Conservation (phyloP, 179 eudicot species). For the Beta corolliflora region DNA sequence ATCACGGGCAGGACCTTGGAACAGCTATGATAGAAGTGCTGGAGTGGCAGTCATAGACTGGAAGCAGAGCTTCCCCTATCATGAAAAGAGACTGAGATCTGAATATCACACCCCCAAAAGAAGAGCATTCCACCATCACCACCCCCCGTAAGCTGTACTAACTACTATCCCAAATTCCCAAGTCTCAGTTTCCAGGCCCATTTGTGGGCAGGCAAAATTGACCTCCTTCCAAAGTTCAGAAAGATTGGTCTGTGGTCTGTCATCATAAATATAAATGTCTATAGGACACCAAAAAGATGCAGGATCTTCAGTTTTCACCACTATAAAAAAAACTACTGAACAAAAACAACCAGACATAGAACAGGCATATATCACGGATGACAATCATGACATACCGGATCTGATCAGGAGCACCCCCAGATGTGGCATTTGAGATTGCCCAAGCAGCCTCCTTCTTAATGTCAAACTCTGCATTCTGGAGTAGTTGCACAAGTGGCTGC, state of each 20-base stretch:
- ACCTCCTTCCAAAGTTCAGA: background rate
- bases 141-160: too few relatives aligned
- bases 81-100: too few relatives aligned
- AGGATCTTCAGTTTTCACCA: background rate
- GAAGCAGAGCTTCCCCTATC: too few relatives aligned
- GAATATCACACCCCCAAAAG: too few relatives aligned
- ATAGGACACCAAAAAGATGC: background rate
- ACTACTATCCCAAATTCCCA: background rate
- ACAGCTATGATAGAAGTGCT: too few relatives aligned
- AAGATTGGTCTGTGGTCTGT: background rate
- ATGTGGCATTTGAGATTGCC: conserved; percentile 83
- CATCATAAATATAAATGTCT: background rate
- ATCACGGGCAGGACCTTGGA: too few relatives aligned
- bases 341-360: background rate
- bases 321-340: background rate
- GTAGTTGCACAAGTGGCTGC: conserved; percentile 61
- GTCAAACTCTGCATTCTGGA: conserved; percentile 74
- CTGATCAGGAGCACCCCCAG: conserved; percentile 77
- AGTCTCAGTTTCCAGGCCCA: background rate
- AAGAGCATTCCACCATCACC: too few relatives aligned
- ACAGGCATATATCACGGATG: background rate
- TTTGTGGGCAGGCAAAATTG: background rate
- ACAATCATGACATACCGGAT: conserved; percentile 42
- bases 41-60: too few relatives aligned
- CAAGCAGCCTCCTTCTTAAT: conserved; percentile 86